These are phyloP conservation scores for Dunaliella sp. DNA, from an alignment of 139 green algal genomes.

Conservation along the genomic window DNA sequence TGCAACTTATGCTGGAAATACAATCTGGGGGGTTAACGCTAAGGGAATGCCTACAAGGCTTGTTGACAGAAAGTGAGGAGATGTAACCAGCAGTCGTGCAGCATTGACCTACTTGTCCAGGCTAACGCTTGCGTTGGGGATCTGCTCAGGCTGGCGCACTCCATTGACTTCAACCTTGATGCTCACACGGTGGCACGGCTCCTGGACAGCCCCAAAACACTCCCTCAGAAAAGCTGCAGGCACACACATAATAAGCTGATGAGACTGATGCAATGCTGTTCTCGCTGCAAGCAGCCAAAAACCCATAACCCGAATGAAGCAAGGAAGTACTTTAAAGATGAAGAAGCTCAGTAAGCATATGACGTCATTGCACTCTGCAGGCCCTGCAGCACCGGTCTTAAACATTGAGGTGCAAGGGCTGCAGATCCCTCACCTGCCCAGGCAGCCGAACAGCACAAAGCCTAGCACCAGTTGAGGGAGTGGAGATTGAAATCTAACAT, in stretches of 20 bases:
- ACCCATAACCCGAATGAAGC: not conserved
- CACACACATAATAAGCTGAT: not conserved
- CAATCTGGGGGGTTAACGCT: not conserved
- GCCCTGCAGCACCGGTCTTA: no score
- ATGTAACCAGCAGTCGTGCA: no score
- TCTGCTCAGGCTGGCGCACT: constrained; percentile 14
- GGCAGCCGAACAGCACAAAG: no score
- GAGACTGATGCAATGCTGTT: not conserved
- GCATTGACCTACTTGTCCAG: constrained; percentile 16
- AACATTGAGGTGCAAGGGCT: no score
- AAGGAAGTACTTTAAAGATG: not conserved
- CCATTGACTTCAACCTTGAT: constrained; percentile 17
- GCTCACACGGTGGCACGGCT: constrained; percentile 8
- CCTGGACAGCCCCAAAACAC: not conserved
- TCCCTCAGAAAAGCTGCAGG: constrained; percentile 4
- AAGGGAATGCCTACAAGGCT: not conserved
- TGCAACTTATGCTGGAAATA: no score
- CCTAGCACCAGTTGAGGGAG: no score
- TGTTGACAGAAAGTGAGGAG: not conserved
- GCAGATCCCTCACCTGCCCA: no score
- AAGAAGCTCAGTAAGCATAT: not conserved
- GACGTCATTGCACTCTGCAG: not conserved
- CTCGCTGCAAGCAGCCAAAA: not conserved
- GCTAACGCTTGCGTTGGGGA: constrained; percentile 16
- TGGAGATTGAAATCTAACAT: no score